Evolutionary conservation across 2,329 filamentous ascomycete genomes (phyloP).

Genomic region (Fusarium odoratissimum): DNA sequence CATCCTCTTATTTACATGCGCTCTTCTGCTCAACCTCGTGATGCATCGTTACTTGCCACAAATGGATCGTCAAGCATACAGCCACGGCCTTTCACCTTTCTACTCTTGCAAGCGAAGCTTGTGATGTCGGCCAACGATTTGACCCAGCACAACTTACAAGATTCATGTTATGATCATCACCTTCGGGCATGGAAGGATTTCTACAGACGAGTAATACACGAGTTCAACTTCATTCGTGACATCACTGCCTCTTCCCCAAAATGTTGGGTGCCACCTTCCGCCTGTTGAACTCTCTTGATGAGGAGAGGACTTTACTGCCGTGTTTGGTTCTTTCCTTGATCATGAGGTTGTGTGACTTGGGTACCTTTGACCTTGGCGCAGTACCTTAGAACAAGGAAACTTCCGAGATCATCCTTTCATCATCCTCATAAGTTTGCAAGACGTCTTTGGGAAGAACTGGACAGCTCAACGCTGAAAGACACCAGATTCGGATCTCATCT

Average conservation of each 20-base stretch:
- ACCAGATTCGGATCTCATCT: neutral
- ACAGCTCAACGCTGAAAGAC: neutral
- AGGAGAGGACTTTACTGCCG: neutral
- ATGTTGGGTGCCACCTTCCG: neutral
- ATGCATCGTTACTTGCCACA: neutral
- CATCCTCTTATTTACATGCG: neutral
- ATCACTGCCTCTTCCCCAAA: neutral
- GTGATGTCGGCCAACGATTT: conserved; percentile 8
- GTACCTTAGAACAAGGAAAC: neutral
- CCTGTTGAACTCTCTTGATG: too few species aligned
- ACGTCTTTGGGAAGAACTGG: neutral
- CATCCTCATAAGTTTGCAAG: neutral
- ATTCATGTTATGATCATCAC: too few species aligned
- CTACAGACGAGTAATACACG: neutral
- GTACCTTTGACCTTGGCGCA: neutral
- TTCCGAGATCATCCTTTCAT: neutral
- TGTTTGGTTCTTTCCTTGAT: neutral
- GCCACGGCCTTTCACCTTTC: neutral
- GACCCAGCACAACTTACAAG: neutral
- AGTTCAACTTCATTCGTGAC: neutral
- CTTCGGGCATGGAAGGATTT: neutral
- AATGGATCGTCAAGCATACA: neutral
- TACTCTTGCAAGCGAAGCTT: neutral
- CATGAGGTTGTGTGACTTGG: neutral
- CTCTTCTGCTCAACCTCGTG: too few species aligned